Evolutionary conservation across 2,329 filamentous ascomycete species (phyloP).

Genomic region (Exophiala viscosa): DNA sequence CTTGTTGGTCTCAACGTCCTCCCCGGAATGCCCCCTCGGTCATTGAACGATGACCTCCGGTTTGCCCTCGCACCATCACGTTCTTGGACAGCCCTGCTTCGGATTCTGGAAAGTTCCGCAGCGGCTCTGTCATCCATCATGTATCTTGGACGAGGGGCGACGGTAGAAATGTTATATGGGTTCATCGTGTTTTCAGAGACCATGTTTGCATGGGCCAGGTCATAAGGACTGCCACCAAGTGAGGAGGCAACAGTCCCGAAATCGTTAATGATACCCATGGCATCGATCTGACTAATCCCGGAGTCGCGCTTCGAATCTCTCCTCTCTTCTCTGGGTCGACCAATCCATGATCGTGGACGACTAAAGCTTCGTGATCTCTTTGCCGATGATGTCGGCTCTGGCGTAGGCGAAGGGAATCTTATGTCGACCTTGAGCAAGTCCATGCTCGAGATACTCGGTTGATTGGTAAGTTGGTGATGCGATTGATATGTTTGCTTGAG

Average conservation of each 20-base stretch:
- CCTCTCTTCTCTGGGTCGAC: slow-evolving; percentile 17
- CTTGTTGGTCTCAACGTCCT: slow-evolving; percentile 21
- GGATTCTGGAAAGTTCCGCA: slow-evolving; percentile 15
- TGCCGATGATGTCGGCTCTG: slow-evolving; percentile 7
- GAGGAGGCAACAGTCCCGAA: slow-evolving; percentile 19
- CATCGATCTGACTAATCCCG: slow-evolving; percentile 13
- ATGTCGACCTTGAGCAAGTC: slow-evolving; percentile 13
- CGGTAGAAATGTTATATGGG: slow-evolving; percentile 8
- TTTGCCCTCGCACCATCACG: slow-evolving; percentile 4
- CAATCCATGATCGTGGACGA: slow-evolving; percentile 24
- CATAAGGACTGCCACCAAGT: slow-evolving; percentile 23
- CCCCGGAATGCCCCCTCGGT: slow-evolving; percentile 26
- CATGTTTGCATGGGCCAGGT: slow-evolving; percentile 14
- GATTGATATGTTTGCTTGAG: slow-evolving; percentile 24
- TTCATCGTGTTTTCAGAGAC: slow-evolving; percentile 2
- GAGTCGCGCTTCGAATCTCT: slow-evolving; percentile 7
- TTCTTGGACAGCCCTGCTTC: slow-evolving; percentile 20
- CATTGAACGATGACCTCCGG: slow-evolving; percentile 23
- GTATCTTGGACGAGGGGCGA: slow-evolving; percentile 10
- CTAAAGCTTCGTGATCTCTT: slow-evolving; percentile 17
- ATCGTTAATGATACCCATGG: slow-evolving; percentile 20
- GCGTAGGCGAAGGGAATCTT: slow-evolving; percentile 26
- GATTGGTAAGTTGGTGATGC: slow-evolving; percentile 6
- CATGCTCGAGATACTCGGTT: slow-evolving; percentile 17
- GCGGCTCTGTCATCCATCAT: slow-evolving; percentile 27